phyloP scores from a whole-genome alignment of 2,329 filamentous ascomycete species.

The Sclerotinia nivalis region DNA sequence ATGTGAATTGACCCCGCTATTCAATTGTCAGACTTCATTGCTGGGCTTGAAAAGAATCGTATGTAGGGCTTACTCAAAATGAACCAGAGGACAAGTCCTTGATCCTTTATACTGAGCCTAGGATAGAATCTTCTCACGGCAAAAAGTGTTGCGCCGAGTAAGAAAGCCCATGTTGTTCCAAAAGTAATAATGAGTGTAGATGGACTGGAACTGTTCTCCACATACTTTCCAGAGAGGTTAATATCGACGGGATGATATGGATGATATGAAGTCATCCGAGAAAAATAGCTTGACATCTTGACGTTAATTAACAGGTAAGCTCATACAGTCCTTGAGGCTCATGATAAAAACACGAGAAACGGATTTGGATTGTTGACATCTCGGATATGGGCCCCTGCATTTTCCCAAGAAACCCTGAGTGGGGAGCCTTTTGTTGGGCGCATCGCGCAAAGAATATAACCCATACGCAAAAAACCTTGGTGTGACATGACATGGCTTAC shows the following conservation, averaged over 20 bases:
- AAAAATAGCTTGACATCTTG: constrained; percentile 12
- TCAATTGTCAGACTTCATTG: constrained; percentile 40
- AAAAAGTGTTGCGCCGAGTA: constrained; percentile 30
- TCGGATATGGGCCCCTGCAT: constrained; percentile 19
- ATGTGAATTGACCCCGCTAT: constrained; percentile 40
- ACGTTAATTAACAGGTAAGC: not conserved
- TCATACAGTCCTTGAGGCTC: not conserved
- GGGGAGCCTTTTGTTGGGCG: constrained; percentile 5
- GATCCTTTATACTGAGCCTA: constrained; percentile 31
- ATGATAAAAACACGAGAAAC: constrained; percentile 8
- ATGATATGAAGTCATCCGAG: constrained; percentile 27
- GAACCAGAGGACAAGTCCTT: constrained; percentile 38
- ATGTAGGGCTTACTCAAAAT: constrained; percentile 45
- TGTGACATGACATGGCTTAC: not conserved
- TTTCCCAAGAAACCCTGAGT: constrained; percentile 8
- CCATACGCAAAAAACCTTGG: not conserved
- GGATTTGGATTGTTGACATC: constrained; percentile 8
- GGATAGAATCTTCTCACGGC: constrained; percentile 31
- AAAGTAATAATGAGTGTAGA: constrained; percentile 34
- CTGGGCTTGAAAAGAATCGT: constrained; percentile 38
- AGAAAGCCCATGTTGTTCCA: constrained; percentile 27
- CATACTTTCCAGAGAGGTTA: constrained; percentile 33
- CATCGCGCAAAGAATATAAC: not conserved
- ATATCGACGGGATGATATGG: constrained; percentile 36
- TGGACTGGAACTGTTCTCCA: constrained; percentile 32